These are phyloP conservation scores for Mycothermus thermophilus DNA, from an alignment of 495 filamentous ascomycete genomes.

Conservation along the genomic window DNA sequence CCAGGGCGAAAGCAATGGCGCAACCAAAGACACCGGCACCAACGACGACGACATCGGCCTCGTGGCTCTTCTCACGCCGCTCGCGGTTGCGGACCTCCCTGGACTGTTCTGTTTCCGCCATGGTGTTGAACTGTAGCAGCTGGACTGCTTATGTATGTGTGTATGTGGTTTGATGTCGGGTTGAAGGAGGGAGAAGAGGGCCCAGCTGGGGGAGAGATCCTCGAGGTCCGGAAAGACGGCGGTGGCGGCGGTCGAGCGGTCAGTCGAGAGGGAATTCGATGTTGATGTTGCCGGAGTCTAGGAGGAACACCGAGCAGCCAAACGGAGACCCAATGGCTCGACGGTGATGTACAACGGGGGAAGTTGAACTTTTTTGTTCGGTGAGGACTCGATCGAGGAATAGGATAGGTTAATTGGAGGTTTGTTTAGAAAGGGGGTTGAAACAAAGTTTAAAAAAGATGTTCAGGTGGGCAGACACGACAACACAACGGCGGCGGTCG, in stretches of 20 bases:
- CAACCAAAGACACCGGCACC: constrained; percentile 85
- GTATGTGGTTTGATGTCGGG: not conserved
- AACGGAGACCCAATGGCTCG: not conserved
- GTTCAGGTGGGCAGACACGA: not conserved
- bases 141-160: constrained; percentile 24
- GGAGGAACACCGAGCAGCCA: not conserved
- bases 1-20: constrained; percentile 68
- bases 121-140: constrained; percentile 17
- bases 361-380: not conserved
- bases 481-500: too few relatives aligned
- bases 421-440: not conserved
- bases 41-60: constrained; percentile 70
- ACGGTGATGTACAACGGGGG: not conserved
- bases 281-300: not conserved
- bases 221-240: not conserved
- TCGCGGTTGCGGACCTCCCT: constrained; percentile 23
- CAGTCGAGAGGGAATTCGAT: too few relatives aligned
- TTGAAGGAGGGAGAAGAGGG: not conserved
- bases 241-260: too few relatives aligned
- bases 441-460: not conserved
- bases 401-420: not conserved
- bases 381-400: not conserved
- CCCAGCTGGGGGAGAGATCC: not conserved
- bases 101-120: constrained; percentile 9
- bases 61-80: constrained; percentile 30